phyloP scores from a whole-genome alignment of 495 filamentous ascomycete species.

The Massariosphaeria phaeospora region DNA sequence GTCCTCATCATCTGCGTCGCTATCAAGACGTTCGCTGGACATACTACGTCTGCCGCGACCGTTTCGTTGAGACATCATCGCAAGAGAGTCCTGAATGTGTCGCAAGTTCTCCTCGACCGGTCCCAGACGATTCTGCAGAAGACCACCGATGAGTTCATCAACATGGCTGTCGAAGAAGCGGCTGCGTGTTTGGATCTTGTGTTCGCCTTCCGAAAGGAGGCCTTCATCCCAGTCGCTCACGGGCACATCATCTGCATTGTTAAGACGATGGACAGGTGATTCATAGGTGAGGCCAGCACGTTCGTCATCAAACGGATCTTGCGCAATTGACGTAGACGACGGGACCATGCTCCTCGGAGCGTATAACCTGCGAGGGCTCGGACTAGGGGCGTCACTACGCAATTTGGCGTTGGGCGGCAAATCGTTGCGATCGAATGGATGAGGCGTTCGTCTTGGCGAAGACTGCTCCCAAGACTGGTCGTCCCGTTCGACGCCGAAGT shows the following conservation, averaged over 20 bases:
- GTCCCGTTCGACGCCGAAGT: slow-evolving; percentile 61
- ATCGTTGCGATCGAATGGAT: slow-evolving; percentile 29
- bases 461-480: slow-evolving; percentile 38
- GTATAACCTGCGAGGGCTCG: slow-evolving; percentile 56
- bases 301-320: slow-evolving; percentile 45
- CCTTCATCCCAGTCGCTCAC: slow-evolving; percentile 89
- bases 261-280: slow-evolving; percentile 54
- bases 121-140: slow-evolving; percentile 68
- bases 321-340: slow-evolving; percentile 27
- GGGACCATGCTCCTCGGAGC: slow-evolving; percentile 15
- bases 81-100: slow-evolving; percentile 56
- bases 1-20: slow-evolving; percentile 94
- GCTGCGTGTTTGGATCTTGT: slow-evolving; percentile 67
- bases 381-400: slow-evolving; percentile 67
- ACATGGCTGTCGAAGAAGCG: slow-evolving; percentile 84
- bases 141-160: slow-evolving; percentile 71
- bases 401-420: slow-evolving; percentile 27
- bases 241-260: slow-evolving; percentile 59
- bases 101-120: slow-evolving; percentile 75
- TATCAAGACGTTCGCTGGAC: slow-evolving; percentile 50
- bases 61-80: slow-evolving; percentile 13
- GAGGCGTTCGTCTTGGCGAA: slow-evolving; percentile 22
- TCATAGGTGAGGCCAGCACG: slow-evolving; percentile 48
- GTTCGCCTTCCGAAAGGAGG: slow-evolving; percentile 74
- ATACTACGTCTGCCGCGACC: slow-evolving; percentile 29